Evolutionary conservation across 192 early-diverging fungal species (phyloP), one percentile per base, ranked within the genome.

Genomic region (Rhizoclosmatium globosum): DNA sequence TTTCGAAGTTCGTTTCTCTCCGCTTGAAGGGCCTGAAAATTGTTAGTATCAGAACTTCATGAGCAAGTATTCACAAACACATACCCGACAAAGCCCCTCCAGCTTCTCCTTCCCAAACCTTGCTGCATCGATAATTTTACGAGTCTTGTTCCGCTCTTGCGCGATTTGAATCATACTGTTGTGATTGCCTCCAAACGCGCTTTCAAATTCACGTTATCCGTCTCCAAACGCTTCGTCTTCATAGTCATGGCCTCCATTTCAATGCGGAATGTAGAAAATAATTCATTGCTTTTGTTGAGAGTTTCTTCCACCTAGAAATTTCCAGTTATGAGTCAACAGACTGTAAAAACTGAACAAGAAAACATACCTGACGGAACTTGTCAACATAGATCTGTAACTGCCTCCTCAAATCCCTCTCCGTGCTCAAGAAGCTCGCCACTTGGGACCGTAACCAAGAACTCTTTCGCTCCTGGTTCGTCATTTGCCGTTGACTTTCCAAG

Each of bases 171-270:
- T 46, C 46, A 91, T 86, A 53, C 87, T 91, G 47, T 82, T 74
- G 78, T 91, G 84, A 91, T 90, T 31, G 81, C 85, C 62, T 91
- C 89, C 66, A 87, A 88, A 61, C 90, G 89, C 4, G 80, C 72
- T 53, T 86, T 87, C 41, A 87, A 79, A 3, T 84, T 66, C 17
- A 83, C 50, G 56, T 92, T 92, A 56, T 91, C 91, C 46, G 83
- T 83, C 76, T 92, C 91, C 39, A 92, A 85, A 23, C 82, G 84
- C 57, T 82, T 79, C 3, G 88, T 88, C 42, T 91, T 91, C 70
- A 86, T 88, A 13, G 89, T 87, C 91, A 92, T 92, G 64, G 87
- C 59, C 68, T 92, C 91, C 87, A 92, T 91, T 78, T 92, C 90
- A 65, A 84, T 89, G 44, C 90, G 87, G 68, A 91, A 92, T 46